Evolutionary conservation across 2,329 filamentous ascomycete species (phyloP).

Genomic region (Cyphellophora attinorum): DNA sequence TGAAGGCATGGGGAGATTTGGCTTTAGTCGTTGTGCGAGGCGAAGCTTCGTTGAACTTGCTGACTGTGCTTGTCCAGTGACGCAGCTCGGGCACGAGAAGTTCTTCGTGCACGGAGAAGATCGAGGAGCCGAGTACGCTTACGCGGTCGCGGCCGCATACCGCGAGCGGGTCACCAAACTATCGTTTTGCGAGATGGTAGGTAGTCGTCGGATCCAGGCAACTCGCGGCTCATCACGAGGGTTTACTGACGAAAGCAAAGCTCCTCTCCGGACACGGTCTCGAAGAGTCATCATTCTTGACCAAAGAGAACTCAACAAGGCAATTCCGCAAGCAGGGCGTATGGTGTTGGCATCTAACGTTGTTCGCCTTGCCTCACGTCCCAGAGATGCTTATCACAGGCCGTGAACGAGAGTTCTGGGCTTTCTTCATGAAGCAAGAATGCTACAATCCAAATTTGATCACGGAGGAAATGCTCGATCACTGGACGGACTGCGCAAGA

Average conservation of each 20-base stretch:
- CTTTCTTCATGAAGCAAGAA: conserved; percentile 33
- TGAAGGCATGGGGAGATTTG: too few relatives aligned
- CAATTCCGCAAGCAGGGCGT: conserved; percentile 29
- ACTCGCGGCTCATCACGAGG: too few relatives aligned
- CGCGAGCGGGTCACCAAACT: conserved; percentile 31
- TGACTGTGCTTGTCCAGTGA: too few relatives aligned
- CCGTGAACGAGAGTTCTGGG: conserved; percentile 29
- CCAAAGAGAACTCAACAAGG: conserved; percentile 32
- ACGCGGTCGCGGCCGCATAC: conserved; percentile 44
- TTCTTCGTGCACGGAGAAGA: conserved; percentile 49
- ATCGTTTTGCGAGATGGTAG: conserved; percentile 44
- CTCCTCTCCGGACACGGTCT: conserved; percentile 39
- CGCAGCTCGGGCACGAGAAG: conserved; percentile 25
- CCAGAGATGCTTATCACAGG: conserved; percentile 38
- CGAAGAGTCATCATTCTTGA: conserved; percentile 4
- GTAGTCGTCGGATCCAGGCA: too few relatives aligned
- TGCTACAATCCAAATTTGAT: conserved; percentile 24
- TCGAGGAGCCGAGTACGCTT: conserved; percentile 46
- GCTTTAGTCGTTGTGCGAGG: too few relatives aligned
- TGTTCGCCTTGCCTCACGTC: conserved; percentile 46
- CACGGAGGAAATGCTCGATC: conserved; percentile 24
- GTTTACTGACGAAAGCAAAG: too few relatives aligned
- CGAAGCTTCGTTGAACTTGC: too few relatives aligned
- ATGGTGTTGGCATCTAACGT: conserved; percentile 45
- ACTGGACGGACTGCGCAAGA: conserved; percentile 34